Base-by-base conservation (phyloP, 1,139 yeast genomes). In the Zygoascus sp. region DNA sequence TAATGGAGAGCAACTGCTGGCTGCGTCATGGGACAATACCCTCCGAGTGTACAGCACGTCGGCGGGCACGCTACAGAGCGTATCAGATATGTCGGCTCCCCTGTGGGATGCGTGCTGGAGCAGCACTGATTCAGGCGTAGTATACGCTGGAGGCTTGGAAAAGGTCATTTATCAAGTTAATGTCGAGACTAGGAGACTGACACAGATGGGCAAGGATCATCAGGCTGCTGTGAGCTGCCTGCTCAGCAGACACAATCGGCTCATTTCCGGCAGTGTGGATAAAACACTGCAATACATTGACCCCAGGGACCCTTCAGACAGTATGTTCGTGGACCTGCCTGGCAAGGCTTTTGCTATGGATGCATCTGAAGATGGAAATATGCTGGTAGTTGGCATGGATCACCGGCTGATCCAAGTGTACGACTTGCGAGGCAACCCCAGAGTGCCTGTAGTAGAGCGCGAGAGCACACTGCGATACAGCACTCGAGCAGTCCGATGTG, bases 391-490 rank as follows among this genome's bases (percentile, higher is more conserved):
- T 23, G 87, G 81, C 0, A 69, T 79, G 68, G 69, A 82, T 1
- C 70, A 73, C 20, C 70, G 83, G 43, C 61, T 67, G 19, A 74
- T 83, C 7, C 77, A 80, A 51, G 67, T 81, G 9, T 86, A 75
- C 66, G 95, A 80, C 57, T 64, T 73, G 22, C 66, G 82, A 42
- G 30, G 35, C 9, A 72, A 72, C 45, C 61, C 73, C 51, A 56
- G 56, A 2, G 58, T 56, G 20, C 86, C 83, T 0, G 50, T 73
- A 32, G 79, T 75, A 53, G 64, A 69, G 7, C 69, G 88, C 39
- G 88, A 84, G 50, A 77, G 85, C 44, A 90, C 95, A 0, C 72
- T 88, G 47, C 80, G 81, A 56, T 81, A 79, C 59, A 94, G 86
- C 62, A 80, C 87, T 2, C 70, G 81, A 42, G 79, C 79, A 34